Evolutionary conservation across 2,329 filamentous ascomycete genomes (phyloP), one percentile per base, ranked within the genome.

Genomic region (Colletotrichum tamarilloi): DNA sequence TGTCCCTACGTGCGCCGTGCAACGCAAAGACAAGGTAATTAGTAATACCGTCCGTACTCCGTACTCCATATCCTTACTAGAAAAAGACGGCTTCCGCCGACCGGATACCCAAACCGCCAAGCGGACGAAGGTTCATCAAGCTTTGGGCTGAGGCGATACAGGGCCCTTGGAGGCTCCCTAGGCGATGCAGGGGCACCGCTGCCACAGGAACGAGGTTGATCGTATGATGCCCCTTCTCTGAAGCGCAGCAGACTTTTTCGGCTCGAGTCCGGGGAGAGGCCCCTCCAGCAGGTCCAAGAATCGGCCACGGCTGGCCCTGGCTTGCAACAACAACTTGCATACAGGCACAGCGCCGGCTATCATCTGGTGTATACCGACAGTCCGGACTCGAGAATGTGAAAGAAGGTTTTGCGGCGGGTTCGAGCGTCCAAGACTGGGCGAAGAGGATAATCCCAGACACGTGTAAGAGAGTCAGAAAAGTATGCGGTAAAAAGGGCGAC

Each of bases 71-170:
- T 62, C 49, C 26, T 28, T 52, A n/a, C 60, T 24, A 28, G 46
- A 53, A 26, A 14, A 16, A 28, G 63, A 24, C 52, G n/a, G 28
- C 58, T 58, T 38, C 65, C 66, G 55, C n/a, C 55, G 55, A 49
- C 42, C 66, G 60, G 57, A 46, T 42, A 35, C 28, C 56, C 55
- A 73, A 73, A 65, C 65, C 24, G 67, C 66, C 55, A 73, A 70
- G 60, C 57, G 26, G 26, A n/a, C 46, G 67, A 56, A 60, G 64
- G 42, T 38, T 56, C 62, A 62, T 62, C 67, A 72, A 72, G 59
- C 69, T 64, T 69, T 68, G 65, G 56, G 60, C 60, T 65, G 67
- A 60, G 32, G 67, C 60, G 60, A 59, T 24, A 69, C 46, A 56
- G 22, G 30, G 30, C 59, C 59, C 59, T 60, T 49, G 55, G 55